Conservation (phyloP, 805 yeast species). For the Kluyveromyces siamensis region DNA sequence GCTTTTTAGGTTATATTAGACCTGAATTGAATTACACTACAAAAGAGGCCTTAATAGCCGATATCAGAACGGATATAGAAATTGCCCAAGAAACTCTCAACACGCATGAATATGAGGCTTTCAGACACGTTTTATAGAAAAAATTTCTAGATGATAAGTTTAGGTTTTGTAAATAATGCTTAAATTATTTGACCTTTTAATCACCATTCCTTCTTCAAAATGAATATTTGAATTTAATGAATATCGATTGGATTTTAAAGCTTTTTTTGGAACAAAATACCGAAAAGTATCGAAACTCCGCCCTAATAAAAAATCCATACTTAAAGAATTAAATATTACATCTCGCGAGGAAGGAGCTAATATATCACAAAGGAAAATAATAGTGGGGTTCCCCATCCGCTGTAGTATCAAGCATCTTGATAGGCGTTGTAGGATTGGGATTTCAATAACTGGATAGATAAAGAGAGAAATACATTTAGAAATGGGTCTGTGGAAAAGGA, state of each 20-base stretch:
- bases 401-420: too few species aligned
- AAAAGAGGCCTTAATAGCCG: conserved; percentile 73
- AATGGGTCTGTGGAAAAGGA: not conserved
- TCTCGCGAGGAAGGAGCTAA: not conserved
- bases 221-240: too few species aligned
- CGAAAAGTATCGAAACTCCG: not conserved
- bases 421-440: not conserved
- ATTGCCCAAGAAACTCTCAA: conserved; percentile 46
- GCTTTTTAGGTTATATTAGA: conserved; percentile 79
- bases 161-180: not conserved
- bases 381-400: too few species aligned
- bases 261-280: too few species aligned
- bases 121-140: not conserved
- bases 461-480: not conserved
- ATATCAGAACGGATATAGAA: conserved; percentile 70
- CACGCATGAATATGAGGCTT: conserved; percentile 30
- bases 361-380: not conserved
- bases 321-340: not conserved
- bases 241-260: not conserved
- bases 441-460: not conserved
- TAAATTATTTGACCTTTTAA: not conserved
- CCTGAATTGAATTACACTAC: conserved; percentile 85
- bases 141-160: too few species aligned
- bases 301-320: not conserved
- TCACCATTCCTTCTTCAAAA: too few species aligned